Evolutionary conservation across 2,329 filamentous ascomycete genomes (phyloP), one percentile per base, ranked within the genome.

Genomic region (Monascus ruber): DNA sequence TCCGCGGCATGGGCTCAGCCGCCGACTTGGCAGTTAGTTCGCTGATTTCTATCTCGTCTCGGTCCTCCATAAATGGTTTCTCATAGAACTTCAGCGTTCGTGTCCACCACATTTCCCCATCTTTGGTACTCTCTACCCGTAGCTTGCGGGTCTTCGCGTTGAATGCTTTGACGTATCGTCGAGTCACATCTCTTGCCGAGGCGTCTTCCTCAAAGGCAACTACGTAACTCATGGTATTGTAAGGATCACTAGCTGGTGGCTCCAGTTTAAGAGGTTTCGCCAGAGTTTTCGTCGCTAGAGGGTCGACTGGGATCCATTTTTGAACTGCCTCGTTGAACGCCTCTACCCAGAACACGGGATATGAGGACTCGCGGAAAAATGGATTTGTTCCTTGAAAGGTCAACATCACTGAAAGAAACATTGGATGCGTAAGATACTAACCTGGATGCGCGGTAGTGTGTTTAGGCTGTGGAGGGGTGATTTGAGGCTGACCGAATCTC

Each of bases 261-360:
- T 98, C 91, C 26, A 98, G 69, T 35, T 75, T 79, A 26, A 72
- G 73, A 0, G 85, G 77, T 43, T 83, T 87, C 56, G 80, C 85
- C 39, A 94, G 77, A 47, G 79, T 83, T 40, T 76, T 72, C 0
- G 88, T 94, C 2, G 91, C 86, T 0, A 95, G 62, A 0, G 88
- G 79, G 56, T 98, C 91, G 31, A 91, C 77, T 0, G 86, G 75
- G 40, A 94, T 76, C 91, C 91, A 98, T 66, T 86, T 94, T 56
- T 95, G 85, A 47, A 86, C 77, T 0, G 83, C 83, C 38, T 79
- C 70, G 46, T 95, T 88, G 47, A 94, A 84, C 3, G 85, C 81
- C 63, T 98, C 91, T 1, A 95, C 81, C 91, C 91, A 98, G 56
- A 87, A 96, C 3, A 96, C 73, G 0, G 91, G 91, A 52, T 81